Evolutionary conservation across 2,329 filamentous ascomycete genomes (phyloP).

Genomic region (Scedosporium dehoogii): DNA sequence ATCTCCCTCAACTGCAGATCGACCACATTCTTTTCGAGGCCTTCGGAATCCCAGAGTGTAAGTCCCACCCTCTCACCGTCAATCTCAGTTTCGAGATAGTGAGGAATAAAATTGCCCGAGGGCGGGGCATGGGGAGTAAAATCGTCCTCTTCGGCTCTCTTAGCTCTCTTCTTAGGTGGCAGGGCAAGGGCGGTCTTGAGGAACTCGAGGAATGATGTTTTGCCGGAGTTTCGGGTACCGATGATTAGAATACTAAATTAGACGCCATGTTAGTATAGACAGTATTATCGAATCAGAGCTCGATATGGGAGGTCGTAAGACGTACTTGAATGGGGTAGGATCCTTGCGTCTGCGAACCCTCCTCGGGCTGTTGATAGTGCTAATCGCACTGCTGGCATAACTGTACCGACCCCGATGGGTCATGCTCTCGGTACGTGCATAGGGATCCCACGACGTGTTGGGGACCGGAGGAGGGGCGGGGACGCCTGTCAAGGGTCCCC

Average conservation of each 20-base stretch:
- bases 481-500: constrained; percentile 28
- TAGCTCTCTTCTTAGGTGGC: constrained; percentile 66
- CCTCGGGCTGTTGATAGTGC: constrained; percentile 85
- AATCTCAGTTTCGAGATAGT: constrained; percentile 90
- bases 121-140: constrained; percentile 40
- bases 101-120: constrained; percentile 67
- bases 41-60: constrained; percentile 94
- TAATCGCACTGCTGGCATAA: constrained; percentile 86
- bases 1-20: constrained; percentile 91
- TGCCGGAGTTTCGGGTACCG: constrained; percentile 78
- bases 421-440: constrained; percentile 85
- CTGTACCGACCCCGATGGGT: constrained; percentile 92
- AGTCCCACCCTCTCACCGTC: constrained; percentile 85
- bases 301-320: constrained; percentile 13
- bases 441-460: constrained; percentile 60
- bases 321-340: constrained; percentile 96
- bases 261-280: neutral
- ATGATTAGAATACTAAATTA: constrained; percentile 70
- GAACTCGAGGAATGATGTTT: constrained; percentile 95
- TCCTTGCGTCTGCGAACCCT: constrained; percentile 91
- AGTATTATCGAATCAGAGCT: neutral
- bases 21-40: constrained; percentile 87
- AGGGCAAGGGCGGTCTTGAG: constrained; percentile 77
- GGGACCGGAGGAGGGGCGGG: constrained; percentile 44
- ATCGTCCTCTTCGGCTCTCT: constrained; percentile 48